Base-by-base conservation (phyloP, 495 filamentous ascomycete genomes). In the Hypoxylon fuscum region DNA sequence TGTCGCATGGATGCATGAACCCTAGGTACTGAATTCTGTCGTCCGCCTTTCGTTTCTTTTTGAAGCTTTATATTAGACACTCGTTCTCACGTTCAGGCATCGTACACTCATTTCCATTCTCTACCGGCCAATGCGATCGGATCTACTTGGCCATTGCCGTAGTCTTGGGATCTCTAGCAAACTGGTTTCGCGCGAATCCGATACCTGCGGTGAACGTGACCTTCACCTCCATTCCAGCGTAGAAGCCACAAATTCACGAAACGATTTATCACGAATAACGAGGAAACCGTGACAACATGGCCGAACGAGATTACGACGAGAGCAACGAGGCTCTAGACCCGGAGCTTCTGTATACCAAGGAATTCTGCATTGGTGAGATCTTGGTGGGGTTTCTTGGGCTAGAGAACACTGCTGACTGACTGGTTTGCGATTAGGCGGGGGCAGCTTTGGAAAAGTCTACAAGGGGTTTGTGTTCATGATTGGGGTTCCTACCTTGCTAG, bases 371-470 rank as follows among this genome's bases (percentile, higher is more conserved):
- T 76, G 92, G 92, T 96, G 79, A 53, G 86, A 74, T 38, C 49
- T 58, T 59, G 52, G 50, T 46, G 22, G 44, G 34, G 27, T 42
- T n/a, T n/a, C 41, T 53, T 40, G 22, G 18, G 48, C 34, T 14
- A 42, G 41, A 35, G 45, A 47, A 14, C 27, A 14, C 22, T 62
- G 37, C 65, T 69, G 41, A 62, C 50, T 31, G 45, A 35, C n/a
- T n/a, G n/a, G n/a, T n/a, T 55, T 54, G 41, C 43, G 45, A 47
- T 49, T 64, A 85, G 82, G 83, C 32, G 94, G 94, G 66, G 93
- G 93, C 15, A 97, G 93, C 72, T 97, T 97, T 76, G 93, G 93
- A 54, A 91, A 91, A 74, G 93, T 97, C 41, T 97, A 91, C 81
- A 97, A 96, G 85, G 93, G 89, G 92, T 93, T 83, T 9, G 76